Conservation (phyloP, 257 asterid genomes). For the Hygrophila difformis region DNA sequence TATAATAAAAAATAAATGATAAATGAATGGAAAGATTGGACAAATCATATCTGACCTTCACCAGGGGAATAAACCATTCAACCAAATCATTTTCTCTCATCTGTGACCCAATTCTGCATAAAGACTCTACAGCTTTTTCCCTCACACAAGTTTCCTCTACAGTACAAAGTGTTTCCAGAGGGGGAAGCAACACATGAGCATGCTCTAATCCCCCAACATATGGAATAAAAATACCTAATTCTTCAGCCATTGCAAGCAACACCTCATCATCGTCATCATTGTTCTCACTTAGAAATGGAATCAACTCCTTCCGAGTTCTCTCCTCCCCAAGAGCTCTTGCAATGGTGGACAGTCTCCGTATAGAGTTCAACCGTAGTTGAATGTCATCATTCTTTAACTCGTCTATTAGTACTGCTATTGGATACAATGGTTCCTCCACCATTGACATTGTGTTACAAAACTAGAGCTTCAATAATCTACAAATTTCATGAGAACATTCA, state of each 20-base stretch:
- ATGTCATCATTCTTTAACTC: conserved; percentile 91
- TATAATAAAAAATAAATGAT: too few relatives aligned
- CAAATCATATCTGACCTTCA: conserved; percentile 41
- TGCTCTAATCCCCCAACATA: conserved; percentile 91
- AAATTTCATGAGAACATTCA: conserved; percentile 7
- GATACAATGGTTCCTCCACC: conserved; percentile 92
- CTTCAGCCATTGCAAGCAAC: conserved; percentile 92
- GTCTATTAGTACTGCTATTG: conserved; percentile 89
- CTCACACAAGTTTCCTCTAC: conserved; percentile 86
- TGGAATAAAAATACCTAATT: conserved; percentile 86
- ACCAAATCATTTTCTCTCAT: conserved; percentile 75
- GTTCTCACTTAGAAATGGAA: conserved; percentile 82
- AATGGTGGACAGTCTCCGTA: conserved; percentile 80
- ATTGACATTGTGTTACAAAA: conserved; percentile 46
- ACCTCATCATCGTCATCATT: conserved; percentile 95
- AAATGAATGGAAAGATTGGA: too few relatives aligned
- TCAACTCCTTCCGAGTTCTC: conserved; percentile 76
- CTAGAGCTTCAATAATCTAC: neutral
- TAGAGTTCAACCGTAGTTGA: conserved; percentile 69
- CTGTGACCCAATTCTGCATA: conserved; percentile 82
- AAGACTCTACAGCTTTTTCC: conserved; percentile 80
- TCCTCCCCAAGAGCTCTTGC: conserved; percentile 99
- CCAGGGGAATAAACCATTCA: conserved; percentile 65
- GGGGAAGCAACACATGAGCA: conserved; percentile 85
- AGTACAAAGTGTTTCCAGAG: conserved; percentile 76